phyloP scores from a whole-genome alignment of 78 protist species.

The slime mould (Dictyostelium discoideum) region dicty_2.7 NC_007091.3:3771001-3771500 shows the following conservation, averaged over 20 bases:
- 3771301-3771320: background rate
- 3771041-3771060: slow-evolving; percentile 3
- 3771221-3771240: background rate
- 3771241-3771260: background rate
- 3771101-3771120: background rate
- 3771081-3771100: background rate
- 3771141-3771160: slow-evolving; percentile 22
- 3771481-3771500: background rate
- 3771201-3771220: background rate
- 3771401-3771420: no score
- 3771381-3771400: no score
- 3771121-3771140: background rate
- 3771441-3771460: no score
- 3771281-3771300: background rate
- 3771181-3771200: background rate
- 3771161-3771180: background rate
- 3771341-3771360: background rate
- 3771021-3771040: background rate
- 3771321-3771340: background rate
- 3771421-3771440: no score
- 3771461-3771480: background rate
- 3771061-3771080: background rate
- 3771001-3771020: slow-evolving; percentile 11
- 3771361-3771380: slow-evolving; percentile 13
- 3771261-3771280: background rate